phyloP scores from a whole-genome alignment of 176 grass and related monocot genomes.

The Saccharum spontaneum region DNA sequence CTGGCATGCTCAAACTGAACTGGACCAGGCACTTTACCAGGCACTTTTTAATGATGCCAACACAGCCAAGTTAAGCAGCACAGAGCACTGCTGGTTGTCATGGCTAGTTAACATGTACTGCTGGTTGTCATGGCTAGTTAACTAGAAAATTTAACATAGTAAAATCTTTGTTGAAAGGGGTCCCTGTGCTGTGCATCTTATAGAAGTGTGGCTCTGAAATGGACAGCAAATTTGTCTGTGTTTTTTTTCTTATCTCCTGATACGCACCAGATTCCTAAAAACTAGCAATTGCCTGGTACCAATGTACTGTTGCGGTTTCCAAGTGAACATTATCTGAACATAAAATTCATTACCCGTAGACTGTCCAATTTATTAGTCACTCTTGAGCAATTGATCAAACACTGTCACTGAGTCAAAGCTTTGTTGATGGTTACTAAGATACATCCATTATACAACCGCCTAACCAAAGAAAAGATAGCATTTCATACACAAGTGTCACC shows the following conservation, averaged over 20 bases:
- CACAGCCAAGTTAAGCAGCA: too few relatives aligned
- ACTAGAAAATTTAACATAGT: neutral
- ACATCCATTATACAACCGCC: neutral
- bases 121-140: constrained; percentile 10
- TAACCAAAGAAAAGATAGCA: neutral
- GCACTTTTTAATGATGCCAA: too few relatives aligned
- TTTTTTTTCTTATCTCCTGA: neutral
- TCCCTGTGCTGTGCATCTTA: too few relatives aligned
- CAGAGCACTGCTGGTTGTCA: neutral
- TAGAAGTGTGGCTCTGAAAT: too few relatives aligned
- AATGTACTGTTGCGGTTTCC: neutral
- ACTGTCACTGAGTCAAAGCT: neutral
- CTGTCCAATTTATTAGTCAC: neutral
- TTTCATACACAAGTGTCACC: neutral
- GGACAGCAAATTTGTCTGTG: too few relatives aligned
- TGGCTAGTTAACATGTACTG: neutral
- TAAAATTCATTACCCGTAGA: neutral
- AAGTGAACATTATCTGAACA: neutral
- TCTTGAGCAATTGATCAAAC: neutral
- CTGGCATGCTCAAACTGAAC: too few relatives aligned
- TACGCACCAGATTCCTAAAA: neutral
- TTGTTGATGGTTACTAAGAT: neutral
- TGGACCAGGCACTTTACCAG: too few relatives aligned
- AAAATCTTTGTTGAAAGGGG: neutral
- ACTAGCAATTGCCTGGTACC: neutral